Evolutionary conservation across 495 filamentous ascomycete species (phyloP), one percentile per base, ranked within the genome.

Genomic region (Talaromyces nanjingensis): DNA sequence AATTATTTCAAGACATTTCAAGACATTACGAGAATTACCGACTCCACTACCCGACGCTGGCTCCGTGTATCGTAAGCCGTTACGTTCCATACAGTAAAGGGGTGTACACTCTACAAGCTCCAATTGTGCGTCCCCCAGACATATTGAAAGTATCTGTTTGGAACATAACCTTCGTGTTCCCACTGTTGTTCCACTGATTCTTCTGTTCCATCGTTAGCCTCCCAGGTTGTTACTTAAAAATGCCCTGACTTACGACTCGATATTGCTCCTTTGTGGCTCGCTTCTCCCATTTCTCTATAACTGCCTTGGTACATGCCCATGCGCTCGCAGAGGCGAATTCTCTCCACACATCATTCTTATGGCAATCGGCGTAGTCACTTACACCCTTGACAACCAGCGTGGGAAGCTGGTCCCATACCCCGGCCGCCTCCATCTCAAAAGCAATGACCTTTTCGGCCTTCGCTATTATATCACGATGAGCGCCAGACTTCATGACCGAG

Each of bases 361-460:
- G 76, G 42, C 73, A 71, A 60, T 78, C 75, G 11, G 74, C 69
- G 65, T 79, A 78, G 65, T 78, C 75, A 62, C 72, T 74, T 7
- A 80, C 66, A 0, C 75, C 73, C 57, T 78, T 77, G 57, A 80
- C 68, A 0, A 81, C 68, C 14, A 81, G 63, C 34, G 65, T 72
- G 0, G 74, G 75, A 2, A 76, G 25, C 47, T 70, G 67, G 9
- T 74, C 76, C 74, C 66, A 76, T 3, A 73, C 73, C 3, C 78
- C 78, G 14, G 79, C 77, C 0, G 73, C 77, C 64, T 77, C 75
- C 75, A 77, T 79, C 65, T 79, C 76, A 31, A 79, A 78, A 20
- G 63, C 74, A 59, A 79, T 75, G 14, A 79, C 45, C 31, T 64
- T 33, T 49, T 66, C 47, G 11, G 8, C 58, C 16, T 39, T 18